Evolutionary conservation across 768 basidiomycete genomes (phyloP).

Genomic region (Mycena venus): DNA sequence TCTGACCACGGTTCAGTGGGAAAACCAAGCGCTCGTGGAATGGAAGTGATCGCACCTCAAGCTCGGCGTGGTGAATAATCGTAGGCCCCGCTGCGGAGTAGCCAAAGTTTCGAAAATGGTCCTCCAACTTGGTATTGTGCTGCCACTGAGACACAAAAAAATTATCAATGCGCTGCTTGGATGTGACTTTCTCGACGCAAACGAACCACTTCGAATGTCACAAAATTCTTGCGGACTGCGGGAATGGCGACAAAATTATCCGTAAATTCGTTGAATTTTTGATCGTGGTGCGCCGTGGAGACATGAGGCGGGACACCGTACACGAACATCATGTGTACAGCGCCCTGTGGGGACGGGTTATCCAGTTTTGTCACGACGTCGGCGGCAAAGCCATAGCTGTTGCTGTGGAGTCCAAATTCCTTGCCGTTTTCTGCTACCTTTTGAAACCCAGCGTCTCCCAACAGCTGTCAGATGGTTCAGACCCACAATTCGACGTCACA

Average conservation of each 20-base stretch:
- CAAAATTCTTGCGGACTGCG: not conserved
- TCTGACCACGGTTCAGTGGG: not conserved
- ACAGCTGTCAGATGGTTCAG: not conserved
- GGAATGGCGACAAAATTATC: not conserved
- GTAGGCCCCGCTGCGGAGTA: not conserved
- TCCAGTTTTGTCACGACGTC: not conserved
- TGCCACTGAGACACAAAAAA: not conserved
- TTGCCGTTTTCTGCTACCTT: not conserved
- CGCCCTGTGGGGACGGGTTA: not conserved
- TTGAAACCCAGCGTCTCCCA: not conserved
- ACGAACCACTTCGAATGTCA: not conserved
- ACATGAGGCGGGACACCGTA: not conserved
- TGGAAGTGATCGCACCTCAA: not conserved
- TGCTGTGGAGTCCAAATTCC: not conserved
- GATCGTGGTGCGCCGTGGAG: not conserved
- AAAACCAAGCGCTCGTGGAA: not conserved
- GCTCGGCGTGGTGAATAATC: not conserved
- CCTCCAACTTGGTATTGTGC: not conserved
- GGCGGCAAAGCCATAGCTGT: not conserved
- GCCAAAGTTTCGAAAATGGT: slow-evolving; percentile 1
- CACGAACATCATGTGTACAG: not conserved
- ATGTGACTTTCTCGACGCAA: not conserved
- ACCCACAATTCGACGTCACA: too few species aligned
- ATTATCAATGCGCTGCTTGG: not conserved
- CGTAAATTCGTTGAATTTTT: not conserved